Conservation (phyloP, 106 monocot species). For the Phalaenopsis equestris region DNA sequence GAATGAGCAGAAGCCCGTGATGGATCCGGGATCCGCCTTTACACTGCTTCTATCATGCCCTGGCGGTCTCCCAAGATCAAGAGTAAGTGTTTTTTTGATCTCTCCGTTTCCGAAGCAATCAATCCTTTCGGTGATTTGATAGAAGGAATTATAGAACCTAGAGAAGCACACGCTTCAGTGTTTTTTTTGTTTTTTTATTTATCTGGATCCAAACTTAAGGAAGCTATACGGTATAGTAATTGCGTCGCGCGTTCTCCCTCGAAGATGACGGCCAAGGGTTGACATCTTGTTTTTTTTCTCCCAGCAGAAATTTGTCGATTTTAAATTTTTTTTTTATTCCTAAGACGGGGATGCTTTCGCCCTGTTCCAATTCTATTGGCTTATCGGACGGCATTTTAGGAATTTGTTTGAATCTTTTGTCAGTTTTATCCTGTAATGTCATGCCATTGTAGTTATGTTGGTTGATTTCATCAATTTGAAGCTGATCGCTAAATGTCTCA, state of each 20-base stretch:
- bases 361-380: not conserved
- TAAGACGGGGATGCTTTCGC: not conserved
- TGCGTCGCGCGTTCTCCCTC: not conserved
- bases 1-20: not conserved
- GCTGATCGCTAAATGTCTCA: too few relatives aligned
- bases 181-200: not conserved
- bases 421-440: too few relatives aligned
- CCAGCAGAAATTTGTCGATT: not conserved
- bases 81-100: not conserved
- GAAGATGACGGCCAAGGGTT: not conserved
- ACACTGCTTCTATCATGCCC: constrained; percentile 24
- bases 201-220: not conserved
- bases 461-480: too few relatives aligned
- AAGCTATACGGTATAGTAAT: not conserved
- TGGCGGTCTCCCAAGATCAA: constrained; percentile 12
- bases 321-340: too few relatives aligned
- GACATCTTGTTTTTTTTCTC: not conserved
- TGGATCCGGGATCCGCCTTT: constrained; percentile 21
- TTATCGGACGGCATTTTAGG: not conserved
- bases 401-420: too few relatives aligned
- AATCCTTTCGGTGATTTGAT: not conserved
- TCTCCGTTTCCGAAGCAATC: not conserved
- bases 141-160: not conserved
- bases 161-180: not conserved
- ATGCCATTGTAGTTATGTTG: too few relatives aligned